Evolutionary conservation across 768 basidiomycete genomes (phyloP), one percentile per base, ranked within the genome.

Genomic region (Albatrellus ellisii): DNA sequence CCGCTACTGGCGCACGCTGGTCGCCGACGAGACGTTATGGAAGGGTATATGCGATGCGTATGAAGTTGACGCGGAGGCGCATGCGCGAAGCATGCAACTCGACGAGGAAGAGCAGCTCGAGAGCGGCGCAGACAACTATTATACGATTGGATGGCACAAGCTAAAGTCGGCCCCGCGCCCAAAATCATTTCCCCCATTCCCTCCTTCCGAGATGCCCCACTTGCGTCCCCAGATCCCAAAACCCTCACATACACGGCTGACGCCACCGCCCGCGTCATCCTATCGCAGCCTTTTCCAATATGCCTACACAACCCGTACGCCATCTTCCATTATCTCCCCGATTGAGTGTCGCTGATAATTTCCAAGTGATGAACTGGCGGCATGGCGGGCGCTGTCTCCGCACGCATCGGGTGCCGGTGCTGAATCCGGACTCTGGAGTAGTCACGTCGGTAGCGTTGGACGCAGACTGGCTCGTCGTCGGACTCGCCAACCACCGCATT

Each of bases 401-500:
- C 15, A 17, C 41, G n/a, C 44, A 50, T 7, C 49, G 49, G n/a
- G 36, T 50, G 38, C 55, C 57, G 14, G 47, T 49, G 28, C 36
- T 51, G 15, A 50, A 54, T 25, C 56, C 62, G 52, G 74, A 71
- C 43, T 65, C 69, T 26, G 79, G 78, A 12, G 80, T 87, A 24
- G 84, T 97, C 21, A 95, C 94, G 0, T 86, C 83, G 4, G 68
- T 92, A 17, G 86, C 90, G 0, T 65, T 97, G 37, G 87, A 94
- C 59, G 59, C 67, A 10, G 73, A 83, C 34, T 87, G 80, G 72
- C 75, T 97, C 54, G 79, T 94, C 34, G 80, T 91, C 15, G 91
- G 88, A 1, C 79, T 95, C 50, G 84, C 86, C 7, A 92, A 83
- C 56, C 71, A 73, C 48, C 77, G 78, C 47, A 81, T 97, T 35